These are phyloP conservation scores for Penicillium paneum DNA, from an alignment of 2,329 filamentous ascomycete genomes.

Conservation along the genomic window DNA sequence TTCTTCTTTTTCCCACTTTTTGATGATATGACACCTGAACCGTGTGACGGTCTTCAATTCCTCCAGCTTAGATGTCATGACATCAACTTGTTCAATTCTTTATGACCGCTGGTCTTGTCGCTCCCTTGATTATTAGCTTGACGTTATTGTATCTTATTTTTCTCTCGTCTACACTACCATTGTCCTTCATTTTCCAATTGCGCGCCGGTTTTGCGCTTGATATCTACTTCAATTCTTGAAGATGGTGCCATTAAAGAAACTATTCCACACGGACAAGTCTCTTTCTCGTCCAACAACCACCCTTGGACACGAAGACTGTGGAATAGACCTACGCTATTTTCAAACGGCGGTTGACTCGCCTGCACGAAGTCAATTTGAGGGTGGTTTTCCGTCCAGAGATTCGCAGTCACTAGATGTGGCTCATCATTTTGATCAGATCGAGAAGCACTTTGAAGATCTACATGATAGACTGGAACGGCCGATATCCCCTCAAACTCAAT, in stretches of 20 bases:
- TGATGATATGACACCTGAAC: slow-evolving; percentile 8
- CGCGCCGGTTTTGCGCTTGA: slow-evolving; percentile 3
- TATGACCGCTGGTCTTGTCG: slow-evolving; percentile 16
- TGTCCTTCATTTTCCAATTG: not conserved
- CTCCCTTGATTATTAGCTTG: slow-evolving; percentile 12
- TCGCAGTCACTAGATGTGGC: slow-evolving; percentile 26
- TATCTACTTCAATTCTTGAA: slow-evolving; percentile 8
- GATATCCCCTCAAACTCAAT: slow-evolving; percentile 25
- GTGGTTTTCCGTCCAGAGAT: slow-evolving; percentile 9
- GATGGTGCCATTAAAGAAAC: slow-evolving; percentile 36
- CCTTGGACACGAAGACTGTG: slow-evolving; percentile 7
- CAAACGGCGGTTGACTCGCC: slow-evolving; percentile 8
- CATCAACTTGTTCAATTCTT: slow-evolving; percentile 8
- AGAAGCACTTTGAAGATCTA: slow-evolving; percentile 40
- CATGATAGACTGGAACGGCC: slow-evolving; percentile 36
- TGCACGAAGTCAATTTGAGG: slow-evolving; percentile 10
- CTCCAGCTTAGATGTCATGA: slow-evolving; percentile 18
- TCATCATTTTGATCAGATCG: slow-evolving; percentile 37
- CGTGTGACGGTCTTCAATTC: slow-evolving; percentile 12
- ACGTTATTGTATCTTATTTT: not conserved
- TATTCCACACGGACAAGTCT: slow-evolving; percentile 32
- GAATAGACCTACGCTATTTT: slow-evolving; percentile 7
- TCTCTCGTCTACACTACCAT: slow-evolving; percentile 2
- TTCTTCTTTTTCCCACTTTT: slow-evolving; percentile 4
- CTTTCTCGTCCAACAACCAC: slow-evolving; percentile 14